Conservation (phyloP, 1,139 yeast genomes). For the Suhomyces chickasaworum region DNA sequence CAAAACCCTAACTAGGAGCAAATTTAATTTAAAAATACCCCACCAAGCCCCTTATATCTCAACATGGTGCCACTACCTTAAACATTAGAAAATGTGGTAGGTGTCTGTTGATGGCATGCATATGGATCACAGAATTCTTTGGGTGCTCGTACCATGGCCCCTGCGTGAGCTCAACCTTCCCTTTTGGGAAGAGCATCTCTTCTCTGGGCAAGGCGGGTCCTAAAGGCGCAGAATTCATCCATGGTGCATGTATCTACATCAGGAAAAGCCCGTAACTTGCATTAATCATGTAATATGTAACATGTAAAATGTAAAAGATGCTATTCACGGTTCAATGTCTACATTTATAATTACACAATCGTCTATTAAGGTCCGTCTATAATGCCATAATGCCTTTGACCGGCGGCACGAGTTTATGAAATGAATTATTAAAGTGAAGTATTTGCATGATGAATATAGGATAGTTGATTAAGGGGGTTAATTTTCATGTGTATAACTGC, state of each 20-base stretch:
- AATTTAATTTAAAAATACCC: too few species aligned
- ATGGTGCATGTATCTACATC: not conserved
- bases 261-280: not conserved
- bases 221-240: not conserved
- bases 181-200: not conserved
- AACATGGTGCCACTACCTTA: too few species aligned
- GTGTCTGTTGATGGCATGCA: not conserved
- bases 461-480: too few species aligned
- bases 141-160: not conserved
- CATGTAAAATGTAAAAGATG: too few species aligned
- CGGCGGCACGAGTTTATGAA: not conserved
- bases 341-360: not conserved
- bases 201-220: not conserved
- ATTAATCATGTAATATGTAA: too few species aligned
- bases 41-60: not conserved
- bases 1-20: too few species aligned
- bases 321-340: too few species aligned
- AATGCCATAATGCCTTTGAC: too few species aligned
- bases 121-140: not conserved
- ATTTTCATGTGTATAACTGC: too few species aligned
- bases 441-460: too few species aligned
- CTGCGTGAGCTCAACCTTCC: not conserved
- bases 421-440: not conserved
- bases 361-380: slow-evolving; percentile 6
- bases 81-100: not conserved